Conservation (phyloP, 2,329 filamentous ascomycete species). For the Talaromyces sp. region DNA sequence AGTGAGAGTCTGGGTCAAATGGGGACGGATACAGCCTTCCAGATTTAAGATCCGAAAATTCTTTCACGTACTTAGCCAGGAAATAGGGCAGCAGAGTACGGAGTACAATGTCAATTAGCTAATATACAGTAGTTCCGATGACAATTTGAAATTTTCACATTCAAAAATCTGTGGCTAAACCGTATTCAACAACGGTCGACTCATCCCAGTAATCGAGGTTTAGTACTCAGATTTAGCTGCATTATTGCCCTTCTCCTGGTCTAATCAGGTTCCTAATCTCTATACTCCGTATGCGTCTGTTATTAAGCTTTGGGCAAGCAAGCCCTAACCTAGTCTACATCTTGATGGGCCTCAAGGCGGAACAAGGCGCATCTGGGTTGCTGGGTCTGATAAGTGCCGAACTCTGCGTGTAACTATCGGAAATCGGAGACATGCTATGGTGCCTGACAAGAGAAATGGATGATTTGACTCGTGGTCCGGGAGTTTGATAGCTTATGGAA, state of each 20-base stretch:
- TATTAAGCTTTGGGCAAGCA: background rate
- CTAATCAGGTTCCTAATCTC: background rate
- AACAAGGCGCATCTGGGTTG: background rate
- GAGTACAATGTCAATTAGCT: background rate
- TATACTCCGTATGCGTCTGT: background rate
- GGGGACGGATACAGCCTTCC: background rate
- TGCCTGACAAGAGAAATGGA: background rate
- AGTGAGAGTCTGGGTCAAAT: background rate
- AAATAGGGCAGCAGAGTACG: background rate
- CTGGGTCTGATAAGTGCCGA: background rate
- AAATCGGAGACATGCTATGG: background rate
- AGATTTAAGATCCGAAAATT: background rate
- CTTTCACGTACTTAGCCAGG: background rate
- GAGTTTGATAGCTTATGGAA: background rate
- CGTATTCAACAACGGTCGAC: background rate
- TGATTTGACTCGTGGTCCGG: background rate
- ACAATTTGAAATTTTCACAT: background rate
- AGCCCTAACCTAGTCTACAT: background rate
- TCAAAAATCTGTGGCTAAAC: background rate
- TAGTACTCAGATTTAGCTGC: background rate
- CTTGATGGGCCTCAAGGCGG: background rate
- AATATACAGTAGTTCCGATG: background rate
- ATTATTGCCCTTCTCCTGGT: background rate
- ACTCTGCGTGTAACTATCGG: background rate
- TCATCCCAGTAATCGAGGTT: background rate